Evolutionary conservation across 768 basidiomycete species (phyloP).

Genomic region (Termitomyces sp.): DNA sequence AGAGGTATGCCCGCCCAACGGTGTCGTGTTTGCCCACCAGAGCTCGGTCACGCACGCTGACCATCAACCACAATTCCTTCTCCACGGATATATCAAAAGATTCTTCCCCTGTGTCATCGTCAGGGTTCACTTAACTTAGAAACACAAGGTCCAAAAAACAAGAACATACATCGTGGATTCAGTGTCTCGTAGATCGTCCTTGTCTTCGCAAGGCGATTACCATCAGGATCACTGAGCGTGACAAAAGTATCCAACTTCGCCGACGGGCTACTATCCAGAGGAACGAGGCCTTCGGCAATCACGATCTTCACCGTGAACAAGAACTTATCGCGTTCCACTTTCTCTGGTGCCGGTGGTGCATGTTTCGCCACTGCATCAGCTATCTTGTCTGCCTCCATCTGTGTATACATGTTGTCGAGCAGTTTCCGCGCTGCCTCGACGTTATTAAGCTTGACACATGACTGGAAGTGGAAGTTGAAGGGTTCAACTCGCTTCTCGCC

Average conservation of each 20-base stretch:
- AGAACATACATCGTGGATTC: conserved; percentile 79
- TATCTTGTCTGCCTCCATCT: conserved; percentile 87
- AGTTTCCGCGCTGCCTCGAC: conserved; percentile 88
- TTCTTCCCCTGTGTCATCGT: conserved; percentile 78
- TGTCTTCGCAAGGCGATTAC: conserved; percentile 88
- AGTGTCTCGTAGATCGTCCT: conserved; percentile 91
- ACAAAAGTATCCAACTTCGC: conserved; percentile 89
- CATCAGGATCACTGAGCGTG: conserved; percentile 90
- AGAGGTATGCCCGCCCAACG: conserved; percentile 87
- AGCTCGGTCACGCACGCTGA: conserved; percentile 88
- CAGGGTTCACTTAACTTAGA: conserved; percentile 8
- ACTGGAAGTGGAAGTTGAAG: conserved; percentile 91
- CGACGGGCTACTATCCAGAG: conserved; percentile 71
- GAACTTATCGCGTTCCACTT: conserved; percentile 63
- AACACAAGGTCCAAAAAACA: too few relatives aligned
- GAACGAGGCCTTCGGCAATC: conserved; percentile 84
- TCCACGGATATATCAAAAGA: conserved; percentile 94
- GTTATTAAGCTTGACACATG: conserved; percentile 97
- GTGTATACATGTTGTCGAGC: conserved; percentile 91
- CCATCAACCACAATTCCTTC: conserved; percentile 95
- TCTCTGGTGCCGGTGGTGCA: conserved; percentile 70
- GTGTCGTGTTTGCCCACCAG: conserved; percentile 91
- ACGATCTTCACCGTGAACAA: conserved; percentile 94
- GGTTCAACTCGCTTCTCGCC: conserved; percentile 93
- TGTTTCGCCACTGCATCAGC: conserved; percentile 54